phyloP scores from a whole-genome alignment of 1,284 basidiomycete genomes.

The Chalciporus sp. region DNA sequence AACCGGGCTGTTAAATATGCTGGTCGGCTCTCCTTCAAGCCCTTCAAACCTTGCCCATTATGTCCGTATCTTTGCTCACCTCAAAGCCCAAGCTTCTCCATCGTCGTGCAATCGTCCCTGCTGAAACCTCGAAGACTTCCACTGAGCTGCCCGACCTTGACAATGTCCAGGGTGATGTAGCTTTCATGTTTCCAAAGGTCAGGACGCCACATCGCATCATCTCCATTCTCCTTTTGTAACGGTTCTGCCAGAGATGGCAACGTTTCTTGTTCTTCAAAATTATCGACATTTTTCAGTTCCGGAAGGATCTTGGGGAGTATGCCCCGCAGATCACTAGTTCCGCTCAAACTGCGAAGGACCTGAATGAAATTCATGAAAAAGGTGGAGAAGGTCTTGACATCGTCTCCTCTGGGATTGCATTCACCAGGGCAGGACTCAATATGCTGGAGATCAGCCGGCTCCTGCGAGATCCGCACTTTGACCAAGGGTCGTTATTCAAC shows the following conservation, averaged over 20 bases:
- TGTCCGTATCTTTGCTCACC: too few species aligned
- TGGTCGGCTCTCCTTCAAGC: too few species aligned
- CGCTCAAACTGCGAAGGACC: not conserved
- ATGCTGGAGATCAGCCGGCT: not conserved
- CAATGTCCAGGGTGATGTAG: not conserved
- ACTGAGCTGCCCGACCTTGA: not conserved
- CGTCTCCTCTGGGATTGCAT: not conserved
- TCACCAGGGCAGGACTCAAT: not conserved
- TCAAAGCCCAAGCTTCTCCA: too few species aligned
- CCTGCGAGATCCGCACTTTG: not conserved
- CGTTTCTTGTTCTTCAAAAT: not conserved
- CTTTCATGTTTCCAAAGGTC: not conserved
- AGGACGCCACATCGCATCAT: too few species aligned
- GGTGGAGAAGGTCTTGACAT: too few species aligned
- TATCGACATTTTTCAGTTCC: not conserved
- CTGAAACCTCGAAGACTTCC: too few species aligned
- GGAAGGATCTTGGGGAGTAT: not conserved
- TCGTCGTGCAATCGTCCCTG: too few species aligned
- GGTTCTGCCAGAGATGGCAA: not conserved
- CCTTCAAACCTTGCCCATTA: too few species aligned
- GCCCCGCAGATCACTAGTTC: not conserved
- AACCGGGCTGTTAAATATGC: too few species aligned
- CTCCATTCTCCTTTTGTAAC: too few species aligned
- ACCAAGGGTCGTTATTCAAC: not conserved
- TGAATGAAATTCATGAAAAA: not conserved